Conservation (phyloP, 495 filamentous ascomycete genomes). For the Pyronema omphalodes region DNA sequence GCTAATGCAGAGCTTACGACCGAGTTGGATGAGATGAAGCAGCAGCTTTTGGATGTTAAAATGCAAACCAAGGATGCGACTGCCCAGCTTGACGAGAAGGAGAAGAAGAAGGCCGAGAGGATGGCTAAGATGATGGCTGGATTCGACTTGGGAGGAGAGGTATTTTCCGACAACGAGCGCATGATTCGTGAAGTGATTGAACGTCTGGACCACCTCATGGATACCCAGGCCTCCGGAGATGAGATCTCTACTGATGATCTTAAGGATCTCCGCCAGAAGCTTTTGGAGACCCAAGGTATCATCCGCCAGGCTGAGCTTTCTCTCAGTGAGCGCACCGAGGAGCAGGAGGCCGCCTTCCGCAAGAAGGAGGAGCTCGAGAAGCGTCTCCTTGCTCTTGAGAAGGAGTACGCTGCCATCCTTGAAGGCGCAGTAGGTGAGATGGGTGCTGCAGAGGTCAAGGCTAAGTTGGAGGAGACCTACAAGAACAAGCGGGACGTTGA, state of each 20-base stretch:
- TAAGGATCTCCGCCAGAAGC: slow-evolving; percentile 49
- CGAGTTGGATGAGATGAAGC: slow-evolving; percentile 89
- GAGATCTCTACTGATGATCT: slow-evolving; percentile 66
- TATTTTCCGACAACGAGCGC: slow-evolving; percentile 79
- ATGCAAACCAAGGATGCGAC: slow-evolving; percentile 89
- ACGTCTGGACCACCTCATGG: slow-evolving; percentile 58
- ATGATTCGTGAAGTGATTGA: slow-evolving; percentile 64
- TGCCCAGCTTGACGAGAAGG: slow-evolving; percentile 80
- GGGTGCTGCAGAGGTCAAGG: slow-evolving; percentile 72
- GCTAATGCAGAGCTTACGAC: slow-evolving; percentile 80
- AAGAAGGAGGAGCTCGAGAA: slow-evolving; percentile 55
- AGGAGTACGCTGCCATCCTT: slow-evolving; percentile 64
- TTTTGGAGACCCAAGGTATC: slow-evolving; percentile 79
- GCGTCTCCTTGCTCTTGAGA: slow-evolving; percentile 49
- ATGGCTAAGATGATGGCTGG: slow-evolving; percentile 99
- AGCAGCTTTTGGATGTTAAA: slow-evolving; percentile 84
- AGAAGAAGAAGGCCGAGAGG: slow-evolving; percentile 92
- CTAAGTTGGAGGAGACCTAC: slow-evolving; percentile 56
- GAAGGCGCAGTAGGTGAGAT: slow-evolving; percentile 57
- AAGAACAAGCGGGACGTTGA: slow-evolving; percentile 52
- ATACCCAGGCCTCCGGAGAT: slow-evolving; percentile 57
- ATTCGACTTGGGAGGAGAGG: slow-evolving; percentile 77
- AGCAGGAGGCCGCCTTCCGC: slow-evolving; percentile 42
- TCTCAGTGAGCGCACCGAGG: slow-evolving; percentile 45
- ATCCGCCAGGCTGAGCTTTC: slow-evolving; percentile 84